These are phyloP conservation scores for Eurotiales sp. DNA, from an alignment of 2,329 filamentous ascomycete genomes.

Conservation along the genomic window DNA sequence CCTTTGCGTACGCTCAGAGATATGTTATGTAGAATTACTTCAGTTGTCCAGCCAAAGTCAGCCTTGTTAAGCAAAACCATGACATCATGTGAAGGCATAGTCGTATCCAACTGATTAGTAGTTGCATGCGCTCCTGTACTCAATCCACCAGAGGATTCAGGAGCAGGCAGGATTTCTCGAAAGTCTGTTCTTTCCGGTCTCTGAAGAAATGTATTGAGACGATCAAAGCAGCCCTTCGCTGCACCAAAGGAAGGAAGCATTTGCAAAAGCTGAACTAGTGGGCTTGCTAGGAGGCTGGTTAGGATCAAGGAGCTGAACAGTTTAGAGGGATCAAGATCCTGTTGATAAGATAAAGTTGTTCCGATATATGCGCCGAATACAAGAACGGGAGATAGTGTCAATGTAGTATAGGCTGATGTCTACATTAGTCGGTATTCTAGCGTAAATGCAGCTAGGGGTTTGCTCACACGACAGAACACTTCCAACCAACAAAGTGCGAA, in stretches of 20 bases:
- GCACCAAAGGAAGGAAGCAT: background rate
- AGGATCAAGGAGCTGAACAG: background rate
- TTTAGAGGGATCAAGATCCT: background rate
- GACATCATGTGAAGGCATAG: background rate
- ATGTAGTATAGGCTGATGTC: background rate
- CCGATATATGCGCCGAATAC: conserved; percentile 2
- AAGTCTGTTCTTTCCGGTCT: background rate
- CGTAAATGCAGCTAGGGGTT: background rate
- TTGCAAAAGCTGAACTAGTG: background rate
- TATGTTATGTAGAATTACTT: background rate
- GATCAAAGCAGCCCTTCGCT: conserved; percentile 2
- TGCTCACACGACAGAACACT: conserved; percentile 3
- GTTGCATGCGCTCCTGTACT: background rate
- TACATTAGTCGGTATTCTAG: background rate
- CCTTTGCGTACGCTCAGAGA: background rate
- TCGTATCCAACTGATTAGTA: background rate
- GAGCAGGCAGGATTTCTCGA: background rate
- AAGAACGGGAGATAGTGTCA: background rate
- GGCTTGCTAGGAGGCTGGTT: background rate
- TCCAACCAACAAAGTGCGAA: background rate
- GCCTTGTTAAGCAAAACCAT: background rate
- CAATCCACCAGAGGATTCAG: background rate
- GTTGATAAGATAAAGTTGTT: background rate
- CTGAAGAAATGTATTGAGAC: conserved; percentile 1
- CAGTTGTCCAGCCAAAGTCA: conserved; percentile 1